phyloP scores from a whole-genome alignment of 2,329 filamentous ascomycete species.

The Cordyceps javanica region DNA sequence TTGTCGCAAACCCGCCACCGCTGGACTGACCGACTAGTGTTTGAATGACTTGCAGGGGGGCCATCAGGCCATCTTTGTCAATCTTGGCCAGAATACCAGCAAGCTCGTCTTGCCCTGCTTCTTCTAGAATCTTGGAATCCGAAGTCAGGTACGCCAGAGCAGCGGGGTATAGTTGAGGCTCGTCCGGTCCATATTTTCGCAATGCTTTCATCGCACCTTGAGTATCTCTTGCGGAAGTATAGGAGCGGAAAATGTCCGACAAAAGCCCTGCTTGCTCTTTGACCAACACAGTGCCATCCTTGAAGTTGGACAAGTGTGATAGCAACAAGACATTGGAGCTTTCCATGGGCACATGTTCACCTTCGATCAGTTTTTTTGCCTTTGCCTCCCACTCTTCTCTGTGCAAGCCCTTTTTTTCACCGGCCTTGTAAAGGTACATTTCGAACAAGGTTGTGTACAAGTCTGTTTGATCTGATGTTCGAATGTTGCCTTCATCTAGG shows the following conservation, averaged over 20 bases:
- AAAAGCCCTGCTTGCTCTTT: conserved; percentile 87
- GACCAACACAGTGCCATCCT: conserved; percentile 84
- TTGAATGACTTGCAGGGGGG: conserved; percentile 92
- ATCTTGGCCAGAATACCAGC: conserved; percentile 77
- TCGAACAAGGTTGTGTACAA: conserved; percentile 94
- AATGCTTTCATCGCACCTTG: conserved; percentile 83
- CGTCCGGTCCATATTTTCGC: conserved; percentile 83
- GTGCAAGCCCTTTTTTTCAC: conserved; percentile 59
- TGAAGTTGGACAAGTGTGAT: conserved; percentile 86
- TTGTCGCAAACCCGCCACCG: conserved; percentile 67
- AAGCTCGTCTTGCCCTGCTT: conserved; percentile 78
- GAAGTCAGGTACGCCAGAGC: conserved; percentile 92
- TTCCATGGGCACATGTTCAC: conserved; percentile 76
- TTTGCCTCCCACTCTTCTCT: conserved; percentile 82
- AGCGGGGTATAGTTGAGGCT: conserved; percentile 87
- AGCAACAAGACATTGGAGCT: conserved; percentile 90
- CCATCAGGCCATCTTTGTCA: conserved; percentile 86
- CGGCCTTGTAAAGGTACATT: conserved; percentile 92
- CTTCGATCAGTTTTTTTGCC: conserved; percentile 82
- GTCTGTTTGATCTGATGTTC: conserved; percentile 70
- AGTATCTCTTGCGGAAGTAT: conserved; percentile 88
- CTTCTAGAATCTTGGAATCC: conserved; percentile 70
- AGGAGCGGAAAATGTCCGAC: conserved; percentile 95
- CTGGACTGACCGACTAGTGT: conserved; percentile 63
- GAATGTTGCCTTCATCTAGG: conserved; percentile 63